Evolutionary conservation across 1,139 yeast genomes (phyloP).

Genomic region (Suhomyces choctaworum): DNA sequence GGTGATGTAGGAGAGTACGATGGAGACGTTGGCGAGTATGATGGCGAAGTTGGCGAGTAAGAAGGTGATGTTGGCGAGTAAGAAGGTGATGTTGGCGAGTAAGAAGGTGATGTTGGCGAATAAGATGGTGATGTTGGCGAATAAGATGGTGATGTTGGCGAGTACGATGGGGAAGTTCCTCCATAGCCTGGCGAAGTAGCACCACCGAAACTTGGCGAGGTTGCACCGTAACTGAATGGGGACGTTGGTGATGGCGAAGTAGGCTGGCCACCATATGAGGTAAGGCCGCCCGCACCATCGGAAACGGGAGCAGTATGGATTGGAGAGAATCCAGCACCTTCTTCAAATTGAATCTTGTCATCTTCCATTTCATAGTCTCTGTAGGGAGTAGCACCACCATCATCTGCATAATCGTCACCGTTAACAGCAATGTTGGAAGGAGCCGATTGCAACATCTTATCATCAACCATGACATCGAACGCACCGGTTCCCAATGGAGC

Average conservation of each 20-base stretch:
- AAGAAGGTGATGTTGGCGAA: conserved; percentile 73
- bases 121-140: conserved; percentile 55
- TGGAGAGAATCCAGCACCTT: conserved; percentile 92
- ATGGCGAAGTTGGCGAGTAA: conserved; percentile 75
- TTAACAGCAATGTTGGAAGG: conserved; percentile 53
- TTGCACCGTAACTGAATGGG: conserved; percentile 46
- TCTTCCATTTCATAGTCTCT: conserved; percentile 79
- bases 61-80: conserved; percentile 76
- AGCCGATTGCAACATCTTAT: conserved; percentile 72
- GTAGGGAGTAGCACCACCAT: conserved; percentile 95
- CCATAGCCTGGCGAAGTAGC: conserved; percentile 65
- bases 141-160: conserved; percentile 49
- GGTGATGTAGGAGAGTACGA: conserved; percentile 76
- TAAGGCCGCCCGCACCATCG: conserved; percentile 86
- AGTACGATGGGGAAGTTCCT: conserved; percentile 53
- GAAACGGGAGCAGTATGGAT: conserved; percentile 82
- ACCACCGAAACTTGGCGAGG: conserved; percentile 56
- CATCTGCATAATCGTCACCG: conserved; percentile 41
- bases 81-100: conserved; percentile 70
- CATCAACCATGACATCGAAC: conserved; percentile 94
- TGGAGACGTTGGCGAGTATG: conserved; percentile 72
- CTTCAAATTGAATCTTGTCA: conserved; percentile 72
- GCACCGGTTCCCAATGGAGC: conserved; percentile 99
- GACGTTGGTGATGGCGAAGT: conserved; percentile 56
- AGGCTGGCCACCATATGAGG: conserved; percentile 82